Base-by-base conservation (phyloP, 2,329 filamentous ascomycete species). In the Macroventuria anomochaeta region DNA sequence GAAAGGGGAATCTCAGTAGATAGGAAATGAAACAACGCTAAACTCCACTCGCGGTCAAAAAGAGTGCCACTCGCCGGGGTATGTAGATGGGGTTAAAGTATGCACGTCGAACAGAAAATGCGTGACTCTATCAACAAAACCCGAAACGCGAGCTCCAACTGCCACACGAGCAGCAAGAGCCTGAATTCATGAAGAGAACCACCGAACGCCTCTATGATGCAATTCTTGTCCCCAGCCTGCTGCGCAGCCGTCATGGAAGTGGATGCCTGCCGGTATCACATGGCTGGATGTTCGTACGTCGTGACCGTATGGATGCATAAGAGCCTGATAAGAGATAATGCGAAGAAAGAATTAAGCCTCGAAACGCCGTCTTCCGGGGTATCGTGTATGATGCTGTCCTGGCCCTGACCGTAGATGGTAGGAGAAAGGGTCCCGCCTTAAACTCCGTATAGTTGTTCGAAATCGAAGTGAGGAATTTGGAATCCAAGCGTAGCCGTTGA, bases 281-380 rank as follows among this genome's bases (percentile, higher is more conserved):
- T 57, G 53, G 48, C 39, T 39, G 38, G 20, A n/a, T 28, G 46
- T 39, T 39, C 49, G 52, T 59, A 55, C 57, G 43, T 56, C 50
- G 40, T 61, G 47, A 55, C 48, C 48, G 47, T 59, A 13, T 34
- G 46, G 44, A 53, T 59, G 49, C 52, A 60, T 55, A 42, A 52
- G 53, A 55, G 47, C 52, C 53, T 58, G 57, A 55, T 59, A 53
- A 60, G 46, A 56, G 41, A 55, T 34, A 40, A 40, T 46, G 38
- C 6, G 32, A 37, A 55, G 46, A 18, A 53, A 43, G 46, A 53
- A 41, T 18, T 41, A 55, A 57, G 46, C 57, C 46, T 57, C 39
- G 25, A 60, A 67, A 70, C 69, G 64, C 70, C 70, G 59, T 61
- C 58, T 47, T 60, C 65, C 50, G 53, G 70, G 70, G 70, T 71